Percentiles rank a stretch among this genome's conserved stretches.
phyloP scores from a whole-genome alignment of 1,139 yeast genomes.

The Nakaseomyces kungkrabaensis region DNA sequence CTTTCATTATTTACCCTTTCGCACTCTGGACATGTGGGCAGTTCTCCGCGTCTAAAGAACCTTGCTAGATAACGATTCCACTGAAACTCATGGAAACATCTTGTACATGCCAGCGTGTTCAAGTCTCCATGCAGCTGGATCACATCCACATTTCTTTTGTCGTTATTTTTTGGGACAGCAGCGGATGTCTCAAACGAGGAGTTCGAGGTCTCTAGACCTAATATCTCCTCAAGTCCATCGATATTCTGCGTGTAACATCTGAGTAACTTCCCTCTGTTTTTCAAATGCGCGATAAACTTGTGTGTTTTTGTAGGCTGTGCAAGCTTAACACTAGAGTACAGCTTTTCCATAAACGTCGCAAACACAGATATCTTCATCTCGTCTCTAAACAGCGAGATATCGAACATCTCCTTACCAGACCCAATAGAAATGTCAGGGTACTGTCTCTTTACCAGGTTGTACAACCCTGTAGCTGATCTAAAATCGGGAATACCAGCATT shows the following conservation, averaged over 20 bases:
- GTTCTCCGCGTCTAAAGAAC: slow-evolving; percentile 32
- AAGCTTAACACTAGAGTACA: slow-evolving; percentile 49
- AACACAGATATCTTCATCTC: slow-evolving; percentile 50
- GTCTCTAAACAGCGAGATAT: slow-evolving; percentile 67
- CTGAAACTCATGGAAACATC: slow-evolving; percentile 46
- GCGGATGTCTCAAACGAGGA: slow-evolving; percentile 11
- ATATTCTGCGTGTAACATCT: slow-evolving; percentile 81
- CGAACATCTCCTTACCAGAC: slow-evolving; percentile 81
- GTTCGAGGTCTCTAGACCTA: slow-evolving; percentile 27
- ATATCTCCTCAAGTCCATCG: slow-evolving; percentile 33
- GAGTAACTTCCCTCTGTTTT: slow-evolving; percentile 56
- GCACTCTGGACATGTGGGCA: slow-evolving; percentile 48
- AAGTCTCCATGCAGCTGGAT: slow-evolving; percentile 88
- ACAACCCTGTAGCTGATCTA: slow-evolving; percentile 74
- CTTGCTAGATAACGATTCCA: slow-evolving; percentile 53
- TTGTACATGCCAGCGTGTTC: slow-evolving; percentile 62
- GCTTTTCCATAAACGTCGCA: slow-evolving; percentile 46
- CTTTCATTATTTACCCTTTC: slow-evolving; percentile 37
- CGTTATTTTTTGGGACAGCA: background rate
- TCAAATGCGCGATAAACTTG: slow-evolving; percentile 55
- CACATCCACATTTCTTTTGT: slow-evolving; percentile 52
- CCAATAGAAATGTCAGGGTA: slow-evolving; percentile 51
- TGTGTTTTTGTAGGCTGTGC: slow-evolving; percentile 85
- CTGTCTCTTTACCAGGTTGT: slow-evolving; percentile 58
- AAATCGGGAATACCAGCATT: slow-evolving; percentile 97